Evolutionary conservation across 805 yeast species (phyloP).

Genomic region (Wickerhamiella domercqiae): DNA sequence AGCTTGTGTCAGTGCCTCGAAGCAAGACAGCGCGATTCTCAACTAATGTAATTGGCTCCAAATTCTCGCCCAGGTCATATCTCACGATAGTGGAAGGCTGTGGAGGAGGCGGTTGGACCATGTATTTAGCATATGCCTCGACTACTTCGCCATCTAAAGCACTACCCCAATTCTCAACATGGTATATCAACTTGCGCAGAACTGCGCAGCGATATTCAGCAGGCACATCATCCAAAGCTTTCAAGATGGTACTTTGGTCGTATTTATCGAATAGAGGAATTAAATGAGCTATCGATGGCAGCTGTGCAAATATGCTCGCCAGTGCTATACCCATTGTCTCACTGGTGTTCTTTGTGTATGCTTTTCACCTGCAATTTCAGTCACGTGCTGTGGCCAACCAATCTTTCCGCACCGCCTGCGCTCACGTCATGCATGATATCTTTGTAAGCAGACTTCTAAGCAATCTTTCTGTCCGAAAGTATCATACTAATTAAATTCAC

Average conservation of each 20-base stretch:
- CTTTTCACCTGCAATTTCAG: too few relatives aligned
- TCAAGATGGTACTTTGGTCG: background rate
- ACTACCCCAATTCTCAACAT: background rate
- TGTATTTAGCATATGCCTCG: conserved; percentile 2
- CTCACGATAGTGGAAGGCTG: background rate
- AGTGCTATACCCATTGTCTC: too few relatives aligned
- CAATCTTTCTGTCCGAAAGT: too few relatives aligned
- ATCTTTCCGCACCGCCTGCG: too few relatives aligned
- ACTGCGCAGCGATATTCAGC: background rate
- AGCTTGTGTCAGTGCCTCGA: conserved; percentile 63
- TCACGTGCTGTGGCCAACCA: too few relatives aligned
- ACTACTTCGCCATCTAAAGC: conserved; percentile 1
- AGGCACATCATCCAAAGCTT: background rate
- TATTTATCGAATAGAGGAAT: background rate
- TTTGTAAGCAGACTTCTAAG: too few relatives aligned
- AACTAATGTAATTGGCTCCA: conserved; percentile 7
- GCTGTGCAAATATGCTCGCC: conserved; percentile 3
- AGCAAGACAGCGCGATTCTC: conserved; percentile 20
- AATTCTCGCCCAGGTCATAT: background rate
- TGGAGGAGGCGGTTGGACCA: background rate
- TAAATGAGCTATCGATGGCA: background rate
- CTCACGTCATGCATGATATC: too few relatives aligned
- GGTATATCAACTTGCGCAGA: background rate
- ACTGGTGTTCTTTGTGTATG: too few relatives aligned
- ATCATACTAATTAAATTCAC: too few relatives aligned